Conservation (phyloP, 2,329 filamentous ascomycete genomes). For the Colletotrichum melonis region DNA sequence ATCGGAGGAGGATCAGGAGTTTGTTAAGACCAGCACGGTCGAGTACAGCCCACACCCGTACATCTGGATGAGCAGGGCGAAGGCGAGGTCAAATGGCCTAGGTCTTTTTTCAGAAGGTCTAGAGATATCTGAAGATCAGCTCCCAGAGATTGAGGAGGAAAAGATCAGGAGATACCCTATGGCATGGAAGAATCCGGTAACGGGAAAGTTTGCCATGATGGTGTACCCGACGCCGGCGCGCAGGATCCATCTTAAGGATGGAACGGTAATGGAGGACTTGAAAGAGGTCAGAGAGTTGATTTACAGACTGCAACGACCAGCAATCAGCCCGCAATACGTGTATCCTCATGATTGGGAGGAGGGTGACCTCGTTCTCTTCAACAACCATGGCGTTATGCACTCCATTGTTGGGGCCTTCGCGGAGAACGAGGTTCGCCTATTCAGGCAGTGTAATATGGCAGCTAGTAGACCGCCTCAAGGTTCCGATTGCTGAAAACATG, state of each 20-base stretch:
- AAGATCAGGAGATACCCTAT: not conserved
- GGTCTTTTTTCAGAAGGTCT: not conserved
- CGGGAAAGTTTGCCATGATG: not conserved
- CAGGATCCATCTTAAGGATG: not conserved
- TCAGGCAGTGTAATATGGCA: not conserved
- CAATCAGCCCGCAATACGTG: not conserved
- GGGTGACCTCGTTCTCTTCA: not conserved
- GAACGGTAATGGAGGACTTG: not conserved
- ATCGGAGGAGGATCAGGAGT: not conserved
- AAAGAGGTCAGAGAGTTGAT: not conserved
- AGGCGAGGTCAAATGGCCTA: not conserved
- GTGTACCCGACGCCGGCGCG: not conserved
- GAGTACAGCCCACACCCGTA: not conserved
- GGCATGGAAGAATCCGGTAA: not conserved
- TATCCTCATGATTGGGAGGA: not conserved
- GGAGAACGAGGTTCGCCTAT: not conserved
- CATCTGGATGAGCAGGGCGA: not conserved
- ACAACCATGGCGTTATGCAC: not conserved
- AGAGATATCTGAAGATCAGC: not conserved
- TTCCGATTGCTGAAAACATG: not conserved
- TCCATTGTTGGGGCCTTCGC: not conserved
- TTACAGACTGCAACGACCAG: not conserved
- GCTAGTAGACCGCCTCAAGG: not conserved
- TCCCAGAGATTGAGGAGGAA: not conserved
- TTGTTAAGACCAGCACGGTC: not conserved